Percentiles rank a stretch among this genome's conserved stretches.
These are phyloP conservation scores for Xylariomycetidae sp. DNA, from an alignment of 2,329 filamentous ascomycete species.

Conservation along the genomic window DNA sequence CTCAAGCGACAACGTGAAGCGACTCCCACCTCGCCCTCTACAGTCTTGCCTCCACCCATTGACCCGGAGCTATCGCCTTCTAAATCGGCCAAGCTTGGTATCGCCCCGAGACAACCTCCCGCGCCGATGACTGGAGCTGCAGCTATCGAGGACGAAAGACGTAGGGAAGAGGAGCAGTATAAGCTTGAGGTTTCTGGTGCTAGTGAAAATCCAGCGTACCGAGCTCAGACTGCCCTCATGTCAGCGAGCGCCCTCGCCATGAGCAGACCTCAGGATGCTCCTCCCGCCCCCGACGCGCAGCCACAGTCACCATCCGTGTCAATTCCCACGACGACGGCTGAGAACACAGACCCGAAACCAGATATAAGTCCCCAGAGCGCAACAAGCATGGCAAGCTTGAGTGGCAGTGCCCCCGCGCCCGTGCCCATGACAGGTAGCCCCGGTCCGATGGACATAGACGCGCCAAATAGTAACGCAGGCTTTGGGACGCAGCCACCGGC, in stretches of 20 bases:
- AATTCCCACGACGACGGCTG: slow-evolving; percentile 27
- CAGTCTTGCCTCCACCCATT: slow-evolving; percentile 24
- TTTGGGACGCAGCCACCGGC: slow-evolving; percentile 37
- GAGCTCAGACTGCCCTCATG: slow-evolving; percentile 49
- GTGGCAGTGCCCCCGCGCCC: slow-evolving; percentile 30
- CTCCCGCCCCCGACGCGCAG: slow-evolving; percentile 19
- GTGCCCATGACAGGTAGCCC: slow-evolving; percentile 45
- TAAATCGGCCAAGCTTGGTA: slow-evolving; percentile 48
- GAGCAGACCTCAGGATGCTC: slow-evolving; percentile 52
- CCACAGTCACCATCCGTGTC: slow-evolving; percentile 15
- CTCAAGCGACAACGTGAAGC: slow-evolving; percentile 46
- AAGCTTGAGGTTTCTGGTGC: slow-evolving; percentile 37
- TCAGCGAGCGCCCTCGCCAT: slow-evolving; percentile 47
- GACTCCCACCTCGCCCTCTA: slow-evolving; percentile 36
- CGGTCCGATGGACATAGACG: slow-evolving; percentile 51
- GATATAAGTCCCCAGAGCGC: slow-evolving; percentile 42
- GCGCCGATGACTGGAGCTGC: slow-evolving; percentile 48
- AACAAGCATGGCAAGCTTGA: slow-evolving; percentile 35
- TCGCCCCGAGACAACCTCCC: slow-evolving; percentile 39
- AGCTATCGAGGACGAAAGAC: slow-evolving; percentile 49
- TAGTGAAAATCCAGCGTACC: slow-evolving; percentile 51
- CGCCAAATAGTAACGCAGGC: slow-evolving; percentile 30
- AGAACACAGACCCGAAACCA: slow-evolving; percentile 25
- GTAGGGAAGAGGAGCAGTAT: slow-evolving; percentile 41
- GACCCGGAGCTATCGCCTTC: slow-evolving; percentile 44